These are phyloP conservation scores for Apiospora kogelbergensis DNA, from an alignment of 2,329 filamentous ascomycete genomes.

Conservation along the genomic window DNA sequence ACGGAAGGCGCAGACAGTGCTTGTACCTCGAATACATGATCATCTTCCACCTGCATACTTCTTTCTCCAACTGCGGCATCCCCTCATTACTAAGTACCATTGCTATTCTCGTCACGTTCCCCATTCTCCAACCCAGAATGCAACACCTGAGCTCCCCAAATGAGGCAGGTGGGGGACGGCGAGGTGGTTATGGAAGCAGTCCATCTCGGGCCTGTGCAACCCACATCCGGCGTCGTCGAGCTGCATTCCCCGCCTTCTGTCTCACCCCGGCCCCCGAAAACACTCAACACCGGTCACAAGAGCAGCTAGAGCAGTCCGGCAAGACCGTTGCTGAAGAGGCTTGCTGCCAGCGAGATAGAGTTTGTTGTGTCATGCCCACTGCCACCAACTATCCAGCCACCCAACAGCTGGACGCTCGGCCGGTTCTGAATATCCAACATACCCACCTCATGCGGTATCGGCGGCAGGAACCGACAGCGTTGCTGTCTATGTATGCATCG, in stretches of 20 bases:
- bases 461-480: neutral
- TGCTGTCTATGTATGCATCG: too few species aligned
- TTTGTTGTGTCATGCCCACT: neutral
- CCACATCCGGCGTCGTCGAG: neutral
- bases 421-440: neutral
- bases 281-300: too few species aligned
- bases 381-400: neutral
- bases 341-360: neutral
- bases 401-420: neutral
- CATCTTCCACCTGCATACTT: neutral
- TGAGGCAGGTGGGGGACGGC: neutral
- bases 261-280: neutral
- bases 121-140: neutral
- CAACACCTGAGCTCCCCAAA: slow-evolving; percentile 4
- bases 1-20: neutral
- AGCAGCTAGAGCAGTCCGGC: neutral
- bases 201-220: neutral
- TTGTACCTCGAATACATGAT: neutral
- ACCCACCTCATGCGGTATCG: neutral
- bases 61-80: slow-evolving; percentile 1
- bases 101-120: neutral
- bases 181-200: neutral
- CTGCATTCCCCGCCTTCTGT: neutral
- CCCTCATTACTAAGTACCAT: neutral
- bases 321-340: neutral